Evolutionary conservation across 1,284 basidiomycete genomes (phyloP), one percentile per base, ranked within the genome.

Genomic region (Austropuccinia psidii): DNA sequence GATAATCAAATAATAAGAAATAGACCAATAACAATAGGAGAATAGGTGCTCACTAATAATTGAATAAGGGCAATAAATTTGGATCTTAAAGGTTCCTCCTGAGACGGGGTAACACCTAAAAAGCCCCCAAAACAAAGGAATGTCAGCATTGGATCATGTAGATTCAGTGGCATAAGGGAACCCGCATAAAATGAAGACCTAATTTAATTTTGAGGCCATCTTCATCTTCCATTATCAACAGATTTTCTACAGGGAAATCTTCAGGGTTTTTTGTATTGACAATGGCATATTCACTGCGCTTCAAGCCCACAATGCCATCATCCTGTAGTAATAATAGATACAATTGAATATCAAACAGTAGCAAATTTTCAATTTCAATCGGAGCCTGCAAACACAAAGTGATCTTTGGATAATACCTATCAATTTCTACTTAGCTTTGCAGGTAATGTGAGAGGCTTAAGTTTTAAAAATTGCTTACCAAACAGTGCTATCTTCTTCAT

Each of bases 281-380:
- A 27, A 73, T 58, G 24, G 69, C 57, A 52, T 73, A 73, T 29
- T 73, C 57, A 55, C 69, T 73, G n/a, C n/a, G n/a, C 35, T 37
- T 55, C 65, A 67, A 54, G n/a, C 87, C 91, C 89, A 78, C 73
- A 41, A 78, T 76, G 91, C 92, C 87, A 60, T 91, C 91, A 76
- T 96, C 93, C 81, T n/a, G n/a, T n/a, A n/a, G n/a, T n/a, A n/a
- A n/a, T n/a, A n/a, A n/a, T n/a, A n/a, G n/a, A n/a, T n/a, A n/a
- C n/a, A n/a, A n/a, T 94, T 90, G 73, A n/a, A 99, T 83, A 79
- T 98, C 93, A 82, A 90, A 97, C 0, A 96, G 97, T 54, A 99
- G 83, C 29, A 98, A 83, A 79, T 99, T 99, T 83, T 99, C 96
- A 11, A 99, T 83, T 79, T 99, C 96, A 43, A 73, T 73, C 24